Base-by-base conservation (phyloP, 176 grass and related monocot genomes). In the Oryza punctata region DNA sequence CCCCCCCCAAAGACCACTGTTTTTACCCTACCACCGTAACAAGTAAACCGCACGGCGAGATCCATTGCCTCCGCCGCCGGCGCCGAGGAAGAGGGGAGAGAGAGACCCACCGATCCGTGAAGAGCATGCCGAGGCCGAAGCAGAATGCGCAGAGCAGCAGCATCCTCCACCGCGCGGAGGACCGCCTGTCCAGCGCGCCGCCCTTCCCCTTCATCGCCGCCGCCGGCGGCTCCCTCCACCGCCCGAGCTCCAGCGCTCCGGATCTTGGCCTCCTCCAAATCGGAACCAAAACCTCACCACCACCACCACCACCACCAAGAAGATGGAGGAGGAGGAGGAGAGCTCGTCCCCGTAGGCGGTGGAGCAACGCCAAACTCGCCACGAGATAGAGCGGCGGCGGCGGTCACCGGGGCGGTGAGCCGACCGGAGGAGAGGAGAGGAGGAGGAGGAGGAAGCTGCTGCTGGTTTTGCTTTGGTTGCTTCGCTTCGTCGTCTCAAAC, bases 41-140 rank as follows among this genome's bases (percentile, higher is more conserved):
- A 35, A 29, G 35, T 43, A 69, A 41, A 81, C 18, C 33, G 21
- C 59, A 19, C 3, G 78, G 44, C 25, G 44, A 82, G 88, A 90
- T 90, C 84, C 85, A 4, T 4, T 4, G 32, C 32, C 32, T 3
- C 33, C 33, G 4, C 3, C 49, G 49, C 13, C 49, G 3, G 75
- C 75, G 11, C 25, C 44, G n/a, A 74, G 45, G n/a, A n/a, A 71
- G 12, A 41, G 60, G 13, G 6, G n/a, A 59, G 69, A 24, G 23
- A 1, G 33, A 76, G 52, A 85, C 76, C 12, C 28, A 98, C 95
- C 88, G 91, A 79, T 91, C 82, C 6, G 95, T 91, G 87, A 98
- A 89, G 66, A 95, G 85, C 92, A 98, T 90, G 61, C 95, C 95
- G 66, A 98, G 81, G 50, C 78, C 89, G 85, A 98, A 98, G 89